Evolutionary conservation across 2,329 filamentous ascomycete species (phyloP), one percentile per base, ranked within the genome.

Genomic region (Thielaviopsis populi): DNA sequence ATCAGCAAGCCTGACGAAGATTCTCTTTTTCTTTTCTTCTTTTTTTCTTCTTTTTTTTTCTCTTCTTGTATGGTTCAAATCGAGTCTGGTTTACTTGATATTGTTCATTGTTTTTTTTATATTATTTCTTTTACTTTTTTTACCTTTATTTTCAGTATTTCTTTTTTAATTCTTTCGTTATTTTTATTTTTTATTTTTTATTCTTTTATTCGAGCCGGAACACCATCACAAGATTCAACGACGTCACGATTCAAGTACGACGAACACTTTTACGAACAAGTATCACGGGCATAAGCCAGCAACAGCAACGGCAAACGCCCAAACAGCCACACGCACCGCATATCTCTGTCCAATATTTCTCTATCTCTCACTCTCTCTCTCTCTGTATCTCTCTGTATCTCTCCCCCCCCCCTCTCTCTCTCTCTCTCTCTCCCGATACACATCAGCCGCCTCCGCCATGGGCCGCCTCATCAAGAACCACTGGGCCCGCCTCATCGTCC

Each of bases 391-490:
- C 6, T 63, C 65, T 8, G 17, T n/a, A 27, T 11, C 46, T 33
- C 40, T 61, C 33, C 46, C 62, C 66, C 63, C 27, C 62, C 42
- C 15, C 40, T 15, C 2, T 15, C 40, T 8, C 15, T 2, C 40
- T 41, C 10, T 41, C 8, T 1, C 13, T 7, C 11, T 13, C 19
- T n/a, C 5, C 19, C 22, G 13, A n/a, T 56, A 56, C 24, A 56
- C 50, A 61, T 11, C 74, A 77, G 8, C 24, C 46, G 5, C 46
- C 46, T 50, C 24, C 24, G 24, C 69, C 68, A 99, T 99, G 94
- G 94, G 94, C 75, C 94, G 87, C 77, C 85, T 99, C 73, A 97
- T 99, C 79, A 99, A 99, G 82, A 97, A 97, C 79, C 94, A 99
- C 79, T 96, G 90, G 90, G 94, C 91, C 69, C 87, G 94, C 67